Conservation (phyloP, 1,284 basidiomycete genomes). For the Ganoderma multipileum region DNA sequence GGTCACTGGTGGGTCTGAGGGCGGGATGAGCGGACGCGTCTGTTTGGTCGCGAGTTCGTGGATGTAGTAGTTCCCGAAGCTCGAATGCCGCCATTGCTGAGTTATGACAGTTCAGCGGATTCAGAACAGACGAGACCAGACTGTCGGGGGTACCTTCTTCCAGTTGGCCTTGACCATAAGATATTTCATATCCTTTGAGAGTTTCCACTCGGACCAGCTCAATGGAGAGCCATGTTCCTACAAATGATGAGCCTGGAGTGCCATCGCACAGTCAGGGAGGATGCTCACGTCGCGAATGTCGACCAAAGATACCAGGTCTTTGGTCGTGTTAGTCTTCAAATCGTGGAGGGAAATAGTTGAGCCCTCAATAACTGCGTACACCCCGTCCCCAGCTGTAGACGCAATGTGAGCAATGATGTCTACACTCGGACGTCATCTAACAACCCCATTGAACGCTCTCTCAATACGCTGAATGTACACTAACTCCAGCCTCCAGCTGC, state of each 20-base stretch:
- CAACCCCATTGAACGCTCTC: neutral
- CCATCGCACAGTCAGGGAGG: neutral
- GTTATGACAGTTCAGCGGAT: conserved; percentile 4
- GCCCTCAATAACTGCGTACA: conserved; percentile 72
- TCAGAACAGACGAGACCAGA: neutral
- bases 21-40: conserved; percentile 75
- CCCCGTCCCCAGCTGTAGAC: conserved; percentile 83
- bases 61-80: conserved; percentile 89
- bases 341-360: conserved; percentile 80
- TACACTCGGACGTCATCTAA: neutral
- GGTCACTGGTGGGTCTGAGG: conserved; percentile 71
- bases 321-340: conserved; percentile 76
- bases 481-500: too few relatives aligned
- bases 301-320: conserved; percentile 59
- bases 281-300: conserved; percentile 70
- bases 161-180: conserved; percentile 81
- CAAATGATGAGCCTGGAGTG: neutral
- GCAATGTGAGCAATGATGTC: neutral
- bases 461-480: neutral
- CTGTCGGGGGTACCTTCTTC: conserved; percentile 59
- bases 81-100: conserved; percentile 94
- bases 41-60: conserved; percentile 65
- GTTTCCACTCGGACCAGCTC: conserved; percentile 68
- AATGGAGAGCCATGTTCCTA: conserved; percentile 67
- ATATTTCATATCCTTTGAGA: conserved; percentile 89